Evolutionary conservation across 1,284 basidiomycete genomes (phyloP).

Genomic region (Coniferiporia weirii): DNA sequence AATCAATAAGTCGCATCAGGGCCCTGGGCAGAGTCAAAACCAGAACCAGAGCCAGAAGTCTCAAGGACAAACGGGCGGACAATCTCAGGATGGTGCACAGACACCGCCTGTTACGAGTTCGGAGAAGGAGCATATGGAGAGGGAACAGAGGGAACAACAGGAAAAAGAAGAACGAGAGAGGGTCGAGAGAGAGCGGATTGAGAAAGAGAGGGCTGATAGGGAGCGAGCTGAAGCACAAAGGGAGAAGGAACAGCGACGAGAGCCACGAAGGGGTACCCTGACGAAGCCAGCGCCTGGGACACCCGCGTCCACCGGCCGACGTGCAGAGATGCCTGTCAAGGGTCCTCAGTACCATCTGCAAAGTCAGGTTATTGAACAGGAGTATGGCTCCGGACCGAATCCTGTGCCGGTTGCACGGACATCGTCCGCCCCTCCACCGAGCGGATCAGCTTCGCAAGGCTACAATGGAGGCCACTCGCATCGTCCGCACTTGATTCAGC

Average conservation of each 20-base stretch:
- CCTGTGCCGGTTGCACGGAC: slow-evolving; percentile 20
- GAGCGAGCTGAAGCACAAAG: slow-evolving; percentile 28
- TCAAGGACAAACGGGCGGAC: neutral
- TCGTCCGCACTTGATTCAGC: slow-evolving; percentile 1
- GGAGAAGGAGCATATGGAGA: slow-evolving; percentile 44
- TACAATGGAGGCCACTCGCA: slow-evolving; percentile 7
- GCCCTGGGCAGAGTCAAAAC: slow-evolving; percentile 18
- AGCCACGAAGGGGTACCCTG: slow-evolving; percentile 35
- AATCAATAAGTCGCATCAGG: slow-evolving; percentile 71
- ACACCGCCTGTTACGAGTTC: slow-evolving; percentile 31
- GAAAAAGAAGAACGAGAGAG: slow-evolving; percentile 43
- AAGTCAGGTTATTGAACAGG: slow-evolving; percentile 86
- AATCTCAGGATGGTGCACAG: slow-evolving; percentile 37
- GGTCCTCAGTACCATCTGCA: slow-evolving; percentile 92
- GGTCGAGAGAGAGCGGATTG: slow-evolving; percentile 24
- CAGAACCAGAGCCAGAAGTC: slow-evolving; percentile 10
- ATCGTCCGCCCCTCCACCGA: slow-evolving; percentile 22
- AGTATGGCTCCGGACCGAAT: slow-evolving; percentile 43
- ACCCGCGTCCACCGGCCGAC: slow-evolving; percentile 45
- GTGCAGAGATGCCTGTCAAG: slow-evolving; percentile 82
- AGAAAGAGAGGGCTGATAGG: slow-evolving; percentile 24
- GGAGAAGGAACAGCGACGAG: slow-evolving; percentile 32
- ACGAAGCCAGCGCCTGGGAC: slow-evolving; percentile 55
- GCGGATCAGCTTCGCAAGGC: slow-evolving; percentile 22
- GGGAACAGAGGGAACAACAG: slow-evolving; percentile 37